Conservation (phyloP, 306 rosid species). For the Acacia acuminata region DNA sequence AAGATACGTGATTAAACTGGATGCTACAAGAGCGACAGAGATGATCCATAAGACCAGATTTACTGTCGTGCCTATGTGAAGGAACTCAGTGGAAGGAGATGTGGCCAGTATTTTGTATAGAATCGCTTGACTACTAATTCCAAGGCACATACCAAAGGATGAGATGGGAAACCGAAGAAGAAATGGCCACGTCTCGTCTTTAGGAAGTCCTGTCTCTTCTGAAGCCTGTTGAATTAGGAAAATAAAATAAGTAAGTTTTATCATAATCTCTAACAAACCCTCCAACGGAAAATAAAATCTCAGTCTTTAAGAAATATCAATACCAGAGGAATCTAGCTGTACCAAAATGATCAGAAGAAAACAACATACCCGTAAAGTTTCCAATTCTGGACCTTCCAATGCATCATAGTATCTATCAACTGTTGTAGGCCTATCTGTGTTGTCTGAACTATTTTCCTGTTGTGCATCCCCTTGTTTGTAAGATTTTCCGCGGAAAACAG, state of each 20-base stretch:
- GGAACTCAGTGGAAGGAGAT: slow-evolving; percentile 63
- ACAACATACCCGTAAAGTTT: slow-evolving; percentile 56
- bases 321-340: background rate
- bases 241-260: background rate
- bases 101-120: slow-evolving; percentile 72
- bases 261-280: background rate
- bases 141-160: slow-evolving; percentile 80
- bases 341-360: background rate
- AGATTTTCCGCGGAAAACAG: slow-evolving; percentile 46
- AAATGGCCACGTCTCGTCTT: slow-evolving; percentile 75
- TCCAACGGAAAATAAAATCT: background rate
- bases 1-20: slow-evolving; percentile 48
- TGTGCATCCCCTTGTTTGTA: slow-evolving; percentile 15
- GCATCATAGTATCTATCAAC: slow-evolving; percentile 57
- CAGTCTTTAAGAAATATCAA: background rate
- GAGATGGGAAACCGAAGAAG: slow-evolving; percentile 74
- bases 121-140: slow-evolving; percentile 80
- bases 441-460: slow-evolving; percentile 33
- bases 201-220: slow-evolving; percentile 69
- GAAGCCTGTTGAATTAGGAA: slow-evolving; percentile 50
- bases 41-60: slow-evolving; percentile 66
- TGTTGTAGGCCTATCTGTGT: slow-evolving; percentile 38
- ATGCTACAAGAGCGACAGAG: slow-evolving; percentile 48
- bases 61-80: slow-evolving; percentile 53
- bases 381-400: slow-evolving; percentile 49